These are phyloP conservation scores for Pichia insulana DNA, from an alignment of 805 yeast species.

Conservation along the genomic window DNA sequence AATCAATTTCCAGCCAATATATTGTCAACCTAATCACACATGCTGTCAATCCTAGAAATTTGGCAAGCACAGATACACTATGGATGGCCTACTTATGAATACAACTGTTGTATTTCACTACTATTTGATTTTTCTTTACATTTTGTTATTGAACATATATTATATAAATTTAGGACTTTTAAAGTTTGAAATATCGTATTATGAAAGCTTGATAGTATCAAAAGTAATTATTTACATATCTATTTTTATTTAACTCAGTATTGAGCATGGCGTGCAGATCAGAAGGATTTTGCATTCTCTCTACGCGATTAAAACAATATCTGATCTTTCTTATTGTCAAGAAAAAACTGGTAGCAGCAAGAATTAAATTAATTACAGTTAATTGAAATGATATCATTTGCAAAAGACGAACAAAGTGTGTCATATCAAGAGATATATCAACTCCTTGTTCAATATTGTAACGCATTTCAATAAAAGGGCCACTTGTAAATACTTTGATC, in stretches of 20 bases:
- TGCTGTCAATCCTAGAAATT: constrained; percentile 89
- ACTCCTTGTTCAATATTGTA: not conserved
- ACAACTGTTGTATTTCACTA: not conserved
- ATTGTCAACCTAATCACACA: constrained; percentile 84
- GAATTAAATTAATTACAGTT: constrained; percentile 14
- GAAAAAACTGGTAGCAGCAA: constrained; percentile 18
- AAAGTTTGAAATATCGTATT: too few relatives aligned
- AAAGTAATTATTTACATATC: constrained; percentile 16
- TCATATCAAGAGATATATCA: constrained; percentile 7
- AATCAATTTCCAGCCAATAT: constrained; percentile 78
- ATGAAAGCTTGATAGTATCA: too few relatives aligned
- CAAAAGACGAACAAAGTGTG: constrained; percentile 10
- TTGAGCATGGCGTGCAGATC: constrained; percentile 5
- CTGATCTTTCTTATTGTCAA: constrained; percentile 20
- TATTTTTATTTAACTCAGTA: constrained; percentile 11
- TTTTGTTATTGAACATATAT: too few relatives aligned
- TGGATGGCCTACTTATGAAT: constrained; percentile 89
- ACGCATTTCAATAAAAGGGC: constrained; percentile 7
- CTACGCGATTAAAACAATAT: constrained; percentile 21
- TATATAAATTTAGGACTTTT: too few relatives aligned
- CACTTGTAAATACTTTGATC: constrained; percentile 10
- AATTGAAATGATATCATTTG: constrained; percentile 20
- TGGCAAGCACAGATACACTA: constrained; percentile 83
- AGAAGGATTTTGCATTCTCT: constrained; percentile 11
- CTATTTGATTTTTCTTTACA: not conserved